These are phyloP conservation scores for Calonectria naviculata DNA, from an alignment of 2,329 filamentous ascomycete species.

Conservation along the genomic window DNA sequence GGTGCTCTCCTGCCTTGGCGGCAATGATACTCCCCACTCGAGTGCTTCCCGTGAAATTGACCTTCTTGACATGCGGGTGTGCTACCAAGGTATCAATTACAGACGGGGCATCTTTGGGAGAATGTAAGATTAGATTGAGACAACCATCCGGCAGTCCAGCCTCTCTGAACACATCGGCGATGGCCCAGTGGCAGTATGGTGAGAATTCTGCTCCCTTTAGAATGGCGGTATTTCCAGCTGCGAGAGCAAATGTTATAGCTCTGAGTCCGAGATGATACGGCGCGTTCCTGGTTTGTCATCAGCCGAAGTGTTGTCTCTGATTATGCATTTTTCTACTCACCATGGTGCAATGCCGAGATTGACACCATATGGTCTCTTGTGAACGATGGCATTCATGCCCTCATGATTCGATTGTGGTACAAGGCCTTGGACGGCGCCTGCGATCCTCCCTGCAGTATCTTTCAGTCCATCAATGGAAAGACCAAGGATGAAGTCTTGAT, in stretches of 20 bases:
- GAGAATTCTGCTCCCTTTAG: slow-evolving; percentile 77
- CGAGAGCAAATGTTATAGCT: slow-evolving; percentile 9
- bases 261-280: slow-evolving; percentile 15
- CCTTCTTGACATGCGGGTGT: slow-evolving; percentile 74
- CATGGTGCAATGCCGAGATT: slow-evolving; percentile 26
- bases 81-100: slow-evolving; percentile 76
- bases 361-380: slow-evolving; percentile 27
- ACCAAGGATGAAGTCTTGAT: slow-evolving; percentile 43
- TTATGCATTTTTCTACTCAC: neutral
- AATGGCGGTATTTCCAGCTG: slow-evolving; percentile 75
- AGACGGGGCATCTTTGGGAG: slow-evolving; percentile 71
- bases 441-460: slow-evolving; percentile 50
- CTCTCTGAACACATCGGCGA: slow-evolving; percentile 73
- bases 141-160: slow-evolving; percentile 82
- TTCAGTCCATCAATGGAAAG: slow-evolving; percentile 44
- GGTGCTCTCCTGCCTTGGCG: slow-evolving; percentile 72
- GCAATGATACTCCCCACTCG: slow-evolving; percentile 78
- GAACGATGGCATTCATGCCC: slow-evolving; percentile 28
- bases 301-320: too few species aligned
- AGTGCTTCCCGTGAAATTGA: slow-evolving; percentile 87
- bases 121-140: slow-evolving; percentile 75
- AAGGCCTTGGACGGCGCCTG: slow-evolving; percentile 37
- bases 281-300: neutral
- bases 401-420: slow-evolving; percentile 38
- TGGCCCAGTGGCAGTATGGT: slow-evolving; percentile 70